These are phyloP conservation scores for Neohortaea acidophila DNA, from an alignment of 495 filamentous ascomycete genomes.

Conservation along the genomic window DNA sequence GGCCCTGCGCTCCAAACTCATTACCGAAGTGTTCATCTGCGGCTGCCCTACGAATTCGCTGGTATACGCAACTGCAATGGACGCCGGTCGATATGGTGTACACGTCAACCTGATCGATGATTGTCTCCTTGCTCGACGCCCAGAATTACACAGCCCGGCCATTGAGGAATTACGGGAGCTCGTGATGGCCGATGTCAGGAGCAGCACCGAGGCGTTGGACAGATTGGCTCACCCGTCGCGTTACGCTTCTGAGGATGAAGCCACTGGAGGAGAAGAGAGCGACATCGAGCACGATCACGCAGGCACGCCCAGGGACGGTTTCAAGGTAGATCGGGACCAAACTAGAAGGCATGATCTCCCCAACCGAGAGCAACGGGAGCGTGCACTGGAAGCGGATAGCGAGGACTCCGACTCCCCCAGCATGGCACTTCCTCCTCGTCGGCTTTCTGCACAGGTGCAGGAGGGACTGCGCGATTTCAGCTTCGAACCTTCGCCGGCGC, in stretches of 20 bases:
- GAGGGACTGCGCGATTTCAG: background rate
- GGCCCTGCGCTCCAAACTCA: slow-evolving; percentile 55
- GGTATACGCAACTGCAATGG: slow-evolving; percentile 81
- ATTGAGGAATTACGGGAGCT: slow-evolving; percentile 60
- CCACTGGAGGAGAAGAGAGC: slow-evolving; percentile 3
- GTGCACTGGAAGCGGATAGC: slow-evolving; percentile 1
- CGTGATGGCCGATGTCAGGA: slow-evolving; percentile 53
- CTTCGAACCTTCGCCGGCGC: background rate
- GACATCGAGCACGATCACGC: background rate
- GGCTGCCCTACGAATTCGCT: slow-evolving; percentile 80
- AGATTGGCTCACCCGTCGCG: slow-evolving; percentile 6
- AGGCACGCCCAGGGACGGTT: no score
- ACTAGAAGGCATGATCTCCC: no score
- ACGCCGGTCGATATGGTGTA: slow-evolving; percentile 77
- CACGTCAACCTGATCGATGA: slow-evolving; percentile 75
- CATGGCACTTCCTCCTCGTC: no score
- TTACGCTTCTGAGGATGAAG: slow-evolving; percentile 5
- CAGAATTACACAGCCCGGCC: slow-evolving; percentile 57
- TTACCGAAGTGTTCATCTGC: slow-evolving; percentile 86
- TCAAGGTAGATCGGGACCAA: no score
- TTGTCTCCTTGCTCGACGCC: slow-evolving; percentile 70
- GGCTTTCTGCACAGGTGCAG: background rate
- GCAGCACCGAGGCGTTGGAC: slow-evolving; percentile 42
- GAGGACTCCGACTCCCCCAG: no score
- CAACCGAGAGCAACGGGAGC: no score